phyloP scores from a whole-genome alignment of 2,329 filamentous ascomycete species.

The Monosporascus sp. region DNA sequence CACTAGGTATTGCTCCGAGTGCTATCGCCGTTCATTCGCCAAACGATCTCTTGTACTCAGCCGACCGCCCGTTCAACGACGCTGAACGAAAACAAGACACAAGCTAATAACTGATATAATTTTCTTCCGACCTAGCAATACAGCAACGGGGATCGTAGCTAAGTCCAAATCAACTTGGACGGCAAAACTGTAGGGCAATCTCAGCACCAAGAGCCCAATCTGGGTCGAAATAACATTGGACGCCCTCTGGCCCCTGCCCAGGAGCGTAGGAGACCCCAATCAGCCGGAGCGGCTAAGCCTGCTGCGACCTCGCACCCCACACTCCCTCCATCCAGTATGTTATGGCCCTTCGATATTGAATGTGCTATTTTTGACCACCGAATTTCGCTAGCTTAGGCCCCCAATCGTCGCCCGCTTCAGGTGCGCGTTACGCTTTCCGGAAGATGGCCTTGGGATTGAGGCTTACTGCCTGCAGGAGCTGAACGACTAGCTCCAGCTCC shows the following conservation, averaged over 20 bases:
- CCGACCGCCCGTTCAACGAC: no score
- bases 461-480: conserved; percentile 22
- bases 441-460: conserved; percentile 12
- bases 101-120: no score
- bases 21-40: no score
- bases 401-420: conserved; percentile 12
- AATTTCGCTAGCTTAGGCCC: conserved; percentile 4
- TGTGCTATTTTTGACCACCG: conserved; percentile 4
- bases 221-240: not conserved
- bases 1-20: no score
- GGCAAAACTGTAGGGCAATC: not conserved
- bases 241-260: accelerated
- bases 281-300: not conserved
- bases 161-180: not conserved
- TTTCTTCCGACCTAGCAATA: not conserved
- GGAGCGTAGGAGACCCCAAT: not conserved
- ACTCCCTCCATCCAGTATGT: not conserved
- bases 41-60: no score
- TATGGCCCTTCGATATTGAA: conserved; percentile 1
- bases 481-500: conserved; percentile 14
- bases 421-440: conserved; percentile 13
- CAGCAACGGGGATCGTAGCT: not conserved
- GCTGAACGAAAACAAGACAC: no score
- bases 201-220: not conserved
- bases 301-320: not conserved